Conservation (phyloP, 2,329 filamentous ascomycete species). For the Fusarium nelsonii region DNA sequence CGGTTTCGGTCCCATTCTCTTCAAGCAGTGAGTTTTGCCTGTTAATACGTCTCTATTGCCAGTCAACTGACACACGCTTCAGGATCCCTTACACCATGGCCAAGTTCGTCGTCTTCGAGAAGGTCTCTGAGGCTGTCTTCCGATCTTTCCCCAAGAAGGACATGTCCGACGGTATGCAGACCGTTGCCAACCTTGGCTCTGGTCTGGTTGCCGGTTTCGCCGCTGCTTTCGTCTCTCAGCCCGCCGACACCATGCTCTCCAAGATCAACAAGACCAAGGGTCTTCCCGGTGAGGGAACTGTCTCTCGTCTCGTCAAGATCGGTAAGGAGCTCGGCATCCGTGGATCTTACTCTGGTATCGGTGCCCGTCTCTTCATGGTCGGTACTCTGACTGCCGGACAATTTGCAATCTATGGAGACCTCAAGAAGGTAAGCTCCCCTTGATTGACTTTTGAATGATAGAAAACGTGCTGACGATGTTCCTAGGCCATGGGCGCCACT, state of each 20-base stretch:
- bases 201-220: slow-evolving; percentile 76
- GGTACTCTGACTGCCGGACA: slow-evolving; percentile 82
- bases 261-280: slow-evolving; percentile 98
- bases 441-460: slow-evolving; percentile 43
- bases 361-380: slow-evolving; percentile 74
- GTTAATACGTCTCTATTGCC: neutral
- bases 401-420: slow-evolving; percentile 88
- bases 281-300: slow-evolving; percentile 85
- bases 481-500: slow-evolving; percentile 70
- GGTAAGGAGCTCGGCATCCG: slow-evolving; percentile 84
- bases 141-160: slow-evolving; percentile 75
- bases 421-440: slow-evolving; percentile 33
- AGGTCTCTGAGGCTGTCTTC: slow-evolving; percentile 83
- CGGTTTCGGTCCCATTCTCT: slow-evolving; percentile 88
- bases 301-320: slow-evolving; percentile 86
- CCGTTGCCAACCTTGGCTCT: slow-evolving; percentile 79
- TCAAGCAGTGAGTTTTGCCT: slow-evolving; percentile 60
- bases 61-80: slow-evolving; percentile 39
- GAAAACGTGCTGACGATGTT: neutral
- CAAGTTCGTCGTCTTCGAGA: slow-evolving; percentile 96
- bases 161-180: slow-evolving; percentile 77
- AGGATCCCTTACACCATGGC: slow-evolving; percentile 94
- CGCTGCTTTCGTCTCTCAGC: slow-evolving; percentile 87
- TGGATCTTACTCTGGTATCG: slow-evolving; percentile 84
- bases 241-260: slow-evolving; percentile 92